Conservation (phyloP, 305 asterid genomes). For the Fraxinus albicans region DNA sequence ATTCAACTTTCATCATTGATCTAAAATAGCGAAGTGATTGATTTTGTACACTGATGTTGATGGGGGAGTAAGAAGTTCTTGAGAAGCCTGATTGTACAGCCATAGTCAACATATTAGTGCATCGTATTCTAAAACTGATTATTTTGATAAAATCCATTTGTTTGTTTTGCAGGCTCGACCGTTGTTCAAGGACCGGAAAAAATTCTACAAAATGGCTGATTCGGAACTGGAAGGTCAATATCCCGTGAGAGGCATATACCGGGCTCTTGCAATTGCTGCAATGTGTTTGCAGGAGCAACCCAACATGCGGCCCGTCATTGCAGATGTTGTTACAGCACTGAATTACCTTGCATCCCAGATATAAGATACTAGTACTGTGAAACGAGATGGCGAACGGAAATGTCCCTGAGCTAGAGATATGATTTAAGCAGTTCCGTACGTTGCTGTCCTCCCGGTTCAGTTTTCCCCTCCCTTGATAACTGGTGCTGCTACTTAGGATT, state of each 20-base stretch:
- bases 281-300: conserved; percentile 68
- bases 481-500: conserved; percentile 18
- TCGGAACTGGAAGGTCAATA: conserved; percentile 49
- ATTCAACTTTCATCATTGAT: background rate
- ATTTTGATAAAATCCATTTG: background rate
- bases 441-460: conserved; percentile 16
- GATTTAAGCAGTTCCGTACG: background rate
- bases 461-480: conserved; percentile 21
- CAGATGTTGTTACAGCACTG: conserved; percentile 50
- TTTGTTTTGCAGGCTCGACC: conserved; percentile 47
- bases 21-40: background rate
- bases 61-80: background rate
- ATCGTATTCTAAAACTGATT: background rate
- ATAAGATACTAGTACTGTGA: conserved; percentile 28
- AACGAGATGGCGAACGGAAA: background rate
- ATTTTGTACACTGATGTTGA: background rate
- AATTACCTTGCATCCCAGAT: conserved; percentile 49
- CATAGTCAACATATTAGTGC: background rate
- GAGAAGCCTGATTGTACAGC: background rate
- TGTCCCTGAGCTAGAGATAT: background rate
- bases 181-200: conserved; percentile 54
- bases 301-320: conserved; percentile 42
- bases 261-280: conserved; percentile 64
- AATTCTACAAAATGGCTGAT: conserved; percentile 59
- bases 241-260: conserved; percentile 58